phyloP scores from a whole-genome alignment of 176 grass and related monocot species.

The Dendrocalamus sinicus region DNA sequence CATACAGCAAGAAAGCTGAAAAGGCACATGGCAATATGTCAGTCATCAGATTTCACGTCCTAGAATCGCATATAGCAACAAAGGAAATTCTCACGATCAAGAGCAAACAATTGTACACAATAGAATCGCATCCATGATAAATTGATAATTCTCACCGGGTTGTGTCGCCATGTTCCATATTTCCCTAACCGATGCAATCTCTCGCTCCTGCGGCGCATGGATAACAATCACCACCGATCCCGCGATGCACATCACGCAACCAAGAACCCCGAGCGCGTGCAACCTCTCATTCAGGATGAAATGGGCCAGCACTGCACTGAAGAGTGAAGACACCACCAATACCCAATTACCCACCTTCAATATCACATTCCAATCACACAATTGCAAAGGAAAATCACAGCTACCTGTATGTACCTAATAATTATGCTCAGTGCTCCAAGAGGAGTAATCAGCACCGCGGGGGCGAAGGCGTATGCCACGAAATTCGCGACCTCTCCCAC shows the following conservation, averaged over 20 bases:
- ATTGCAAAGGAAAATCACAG: neutral
- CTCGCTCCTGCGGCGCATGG: constrained; percentile 85
- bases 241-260: constrained; percentile 87
- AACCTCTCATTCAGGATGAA: constrained; percentile 91
- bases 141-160: constrained; percentile 46
- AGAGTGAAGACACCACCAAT: constrained; percentile 27
- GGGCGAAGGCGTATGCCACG: constrained; percentile 91
- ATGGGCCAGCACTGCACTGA: constrained; percentile 93
- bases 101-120: neutral
- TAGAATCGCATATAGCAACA: neutral
- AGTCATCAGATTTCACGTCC: neutral
- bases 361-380: neutral
- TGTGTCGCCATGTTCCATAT: constrained; percentile 98
- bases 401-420: constrained; percentile 61
- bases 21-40: constrained; percentile 14
- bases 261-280: constrained; percentile 80
- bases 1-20: constrained; percentile 95
- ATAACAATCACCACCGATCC: constrained; percentile 92
- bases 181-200: constrained; percentile 83
- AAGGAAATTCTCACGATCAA: neutral
- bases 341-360: neutral
- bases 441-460: constrained; percentile 89
- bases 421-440: constrained; percentile 97
- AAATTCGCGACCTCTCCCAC: constrained; percentile 95
- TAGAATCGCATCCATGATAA: neutral